Base-by-base conservation (phyloP, 2,329 filamentous ascomycete species). In the Lachnellula subtilissima region DNA sequence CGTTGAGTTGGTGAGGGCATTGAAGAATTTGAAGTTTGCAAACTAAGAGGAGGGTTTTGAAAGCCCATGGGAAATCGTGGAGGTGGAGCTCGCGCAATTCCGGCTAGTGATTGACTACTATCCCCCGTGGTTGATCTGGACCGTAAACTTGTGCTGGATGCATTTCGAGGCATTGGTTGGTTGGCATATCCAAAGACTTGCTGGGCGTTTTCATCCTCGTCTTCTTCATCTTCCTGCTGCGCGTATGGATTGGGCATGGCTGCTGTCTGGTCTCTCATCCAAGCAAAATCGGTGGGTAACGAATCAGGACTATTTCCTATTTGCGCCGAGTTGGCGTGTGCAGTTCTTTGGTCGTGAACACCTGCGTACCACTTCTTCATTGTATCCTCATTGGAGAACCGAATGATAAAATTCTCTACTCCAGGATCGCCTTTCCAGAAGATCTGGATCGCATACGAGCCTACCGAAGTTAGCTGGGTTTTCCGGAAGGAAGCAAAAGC, bases 401-500 rank as follows among this genome's bases (percentile, higher is more conserved):
- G 89, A 69, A 99, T 96, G 66, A 93, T 86, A 71, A 99, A 97
- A 69, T 95, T 96, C 70, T 99, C 93, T 35, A 97, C 91, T 4
- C 90, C 91, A 0, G 92, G 91, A 62, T 97, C 93, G 36, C 93
- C 93, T 74, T 94, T 97, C 94, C 94, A 99, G 80, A 92, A 97
- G 54, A 99, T 97, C 70, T 97, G 93, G 58, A 97, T 89, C 2
- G 89, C 93, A 70, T 97, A 96, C 11, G 90, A 93, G 48, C 91
- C 91, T 94, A 66, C 11, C 12, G 50, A 51, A 39, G 62, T 76
- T 65, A 74, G 71, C 55, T 46, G 17, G 37, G 46, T 43, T 45
- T 28, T 22, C 8, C 4, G 36, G 7, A 28, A 57, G 53, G 32
- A 5, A 53, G 36, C 23, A 45, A 40, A 60, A 52, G 32, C 82